phyloP scores from a whole-genome alignment of 345 rosid genomes.

The Draba incana region DNA sequence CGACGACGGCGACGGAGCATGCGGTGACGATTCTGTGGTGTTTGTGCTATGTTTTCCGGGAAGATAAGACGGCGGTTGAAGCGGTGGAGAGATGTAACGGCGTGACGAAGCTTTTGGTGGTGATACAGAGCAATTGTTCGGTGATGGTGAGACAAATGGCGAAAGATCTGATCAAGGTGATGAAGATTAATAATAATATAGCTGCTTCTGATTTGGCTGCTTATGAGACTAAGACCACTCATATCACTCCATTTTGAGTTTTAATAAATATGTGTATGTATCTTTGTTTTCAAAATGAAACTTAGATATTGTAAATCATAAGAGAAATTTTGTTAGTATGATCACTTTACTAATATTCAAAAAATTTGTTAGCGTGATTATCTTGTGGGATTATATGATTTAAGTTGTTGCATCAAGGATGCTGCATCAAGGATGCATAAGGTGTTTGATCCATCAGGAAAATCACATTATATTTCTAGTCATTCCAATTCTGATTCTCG shows the following conservation, averaged over 20 bases:
- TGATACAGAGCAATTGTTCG: constrained; percentile 89
- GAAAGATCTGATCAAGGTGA: constrained; percentile 67
- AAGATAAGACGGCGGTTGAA: constrained; percentile 51
- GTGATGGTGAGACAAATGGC: constrained; percentile 74
- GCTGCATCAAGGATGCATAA: too few species aligned
- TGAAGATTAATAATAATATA: constrained; percentile 44
- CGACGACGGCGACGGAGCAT: constrained; percentile 74
- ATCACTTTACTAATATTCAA: constrained; percentile 15
- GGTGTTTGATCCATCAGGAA: too few species aligned
- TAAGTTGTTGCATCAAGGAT: too few species aligned
- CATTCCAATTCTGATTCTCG: too few species aligned
- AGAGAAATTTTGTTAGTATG: constrained; percentile 51
- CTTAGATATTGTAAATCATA: constrained; percentile 44
- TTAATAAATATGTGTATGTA: neutral
- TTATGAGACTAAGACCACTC: constrained; percentile 90
- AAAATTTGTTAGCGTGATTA: neutral
- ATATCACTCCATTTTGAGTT: constrained; percentile 86
- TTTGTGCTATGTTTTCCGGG: constrained; percentile 65
- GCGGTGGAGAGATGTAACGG: constrained; percentile 70
- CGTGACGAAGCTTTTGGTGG: constrained; percentile 65
- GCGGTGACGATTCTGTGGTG: constrained; percentile 87
- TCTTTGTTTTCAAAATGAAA: too few species aligned
- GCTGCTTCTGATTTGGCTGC: constrained; percentile 59
- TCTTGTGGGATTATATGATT: too few species aligned
- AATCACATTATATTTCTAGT: too few species aligned